A percentile compares a stretch with the other conserved stretches of the same genome.
phyloP scores from a whole-genome alignment of 2,329 filamentous ascomycete genomes.

The Botryotinia globosa region DNA sequence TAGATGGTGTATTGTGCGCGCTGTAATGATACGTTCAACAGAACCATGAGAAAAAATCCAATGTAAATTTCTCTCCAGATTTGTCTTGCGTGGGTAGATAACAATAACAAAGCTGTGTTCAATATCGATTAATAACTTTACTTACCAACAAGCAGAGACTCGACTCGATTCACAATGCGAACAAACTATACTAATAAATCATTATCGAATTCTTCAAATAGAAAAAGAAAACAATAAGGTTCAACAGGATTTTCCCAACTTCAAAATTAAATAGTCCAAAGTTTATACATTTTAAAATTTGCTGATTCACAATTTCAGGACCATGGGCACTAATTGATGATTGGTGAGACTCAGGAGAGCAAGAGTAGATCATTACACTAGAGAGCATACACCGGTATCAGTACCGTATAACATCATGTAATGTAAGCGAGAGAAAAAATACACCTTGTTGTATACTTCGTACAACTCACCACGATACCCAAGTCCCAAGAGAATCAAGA shows the following conservation, averaged over 20 bases:
- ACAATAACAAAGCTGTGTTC: background rate
- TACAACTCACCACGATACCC: background rate
- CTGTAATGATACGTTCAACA: background rate
- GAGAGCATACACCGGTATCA: background rate
- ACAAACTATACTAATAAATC: background rate
- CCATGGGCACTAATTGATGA: background rate
- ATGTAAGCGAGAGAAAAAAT: background rate
- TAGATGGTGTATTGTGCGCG: background rate
- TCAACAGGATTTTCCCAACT: background rate
- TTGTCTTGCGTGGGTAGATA: background rate
- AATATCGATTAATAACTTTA: background rate
- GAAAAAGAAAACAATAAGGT: background rate
- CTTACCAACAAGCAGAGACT: background rate
- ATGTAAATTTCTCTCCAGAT: background rate
- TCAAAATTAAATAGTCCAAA: background rate
- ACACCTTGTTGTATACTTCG: background rate
- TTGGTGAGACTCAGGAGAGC: background rate
- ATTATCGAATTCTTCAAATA: background rate
- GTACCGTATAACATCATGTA: background rate
- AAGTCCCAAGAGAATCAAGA: background rate
- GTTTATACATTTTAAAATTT: background rate
- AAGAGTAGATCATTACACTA: background rate
- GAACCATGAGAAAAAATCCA: too few species aligned
- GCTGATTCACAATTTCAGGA: background rate
- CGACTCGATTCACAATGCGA: background rate